Evolutionary conservation across 2,329 filamentous ascomycete species (phyloP).

Genomic region (Colletotrichum sp.): DNA sequence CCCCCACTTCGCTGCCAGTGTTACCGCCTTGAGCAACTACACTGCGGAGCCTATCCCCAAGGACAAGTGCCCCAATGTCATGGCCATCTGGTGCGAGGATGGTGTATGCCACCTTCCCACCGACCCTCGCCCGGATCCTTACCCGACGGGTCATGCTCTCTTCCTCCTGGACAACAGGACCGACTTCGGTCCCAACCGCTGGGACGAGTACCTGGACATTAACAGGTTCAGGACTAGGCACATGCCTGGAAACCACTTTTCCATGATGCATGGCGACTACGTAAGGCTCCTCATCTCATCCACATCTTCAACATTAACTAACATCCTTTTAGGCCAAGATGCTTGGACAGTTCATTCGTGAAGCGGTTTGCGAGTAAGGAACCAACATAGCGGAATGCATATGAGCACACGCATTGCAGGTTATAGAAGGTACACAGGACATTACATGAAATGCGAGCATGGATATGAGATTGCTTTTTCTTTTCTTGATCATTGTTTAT

Average conservation of each 20-base stretch:
- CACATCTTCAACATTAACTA: conserved; percentile 6
- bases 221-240: conserved; percentile 68
- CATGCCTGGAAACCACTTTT: conserved; percentile 78
- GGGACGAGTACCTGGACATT: conserved; percentile 68
- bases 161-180: conserved; percentile 77
- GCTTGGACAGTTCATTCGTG: conserved; percentile 37
- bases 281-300: conserved; percentile 29
- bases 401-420: conserved; percentile 13
- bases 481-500: neutral
- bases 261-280: conserved; percentile 72
- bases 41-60: conserved; percentile 67
- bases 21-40: conserved; percentile 73
- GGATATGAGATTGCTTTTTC: conserved; percentile 6
- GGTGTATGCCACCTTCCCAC: conserved; percentile 72
- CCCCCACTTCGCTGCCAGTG: conserved; percentile 74
- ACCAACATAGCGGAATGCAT: conserved; percentile 3
- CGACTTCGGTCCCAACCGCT: conserved; percentile 73
- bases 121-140: conserved; percentile 68
- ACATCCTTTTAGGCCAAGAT: conserved; percentile 36
- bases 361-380: conserved; percentile 33
- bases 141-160: conserved; percentile 64
- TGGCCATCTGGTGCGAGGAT: conserved; percentile 75
- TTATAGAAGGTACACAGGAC: conserved; percentile 19
- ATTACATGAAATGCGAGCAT: conserved; percentile 19
- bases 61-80: conserved; percentile 64